These are phyloP conservation scores for Neurospora sp. DNA, from an alignment of 495 filamentous ascomycete genomes.

Conservation along the genomic window DNA sequence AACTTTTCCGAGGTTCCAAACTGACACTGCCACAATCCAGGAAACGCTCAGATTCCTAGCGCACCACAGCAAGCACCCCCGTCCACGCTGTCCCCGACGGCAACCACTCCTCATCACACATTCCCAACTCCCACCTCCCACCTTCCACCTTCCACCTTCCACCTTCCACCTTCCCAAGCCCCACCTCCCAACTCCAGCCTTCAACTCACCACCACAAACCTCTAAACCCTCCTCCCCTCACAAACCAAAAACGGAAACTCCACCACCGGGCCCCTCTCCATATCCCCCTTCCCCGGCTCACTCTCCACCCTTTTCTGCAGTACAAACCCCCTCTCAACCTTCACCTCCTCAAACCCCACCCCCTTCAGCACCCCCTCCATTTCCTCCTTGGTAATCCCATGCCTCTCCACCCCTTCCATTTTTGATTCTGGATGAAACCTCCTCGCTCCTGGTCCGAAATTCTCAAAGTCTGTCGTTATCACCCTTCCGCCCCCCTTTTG, in stretches of 20 bases:
- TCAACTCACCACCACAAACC: too few relatives aligned
- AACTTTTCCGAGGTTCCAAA: background rate
- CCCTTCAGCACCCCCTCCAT: constrained; percentile 31
- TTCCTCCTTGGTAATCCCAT: constrained; percentile 35
- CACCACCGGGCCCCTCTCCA: constrained; percentile 17
- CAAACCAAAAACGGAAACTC: constrained; percentile 46
- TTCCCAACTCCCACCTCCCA: too few relatives aligned
- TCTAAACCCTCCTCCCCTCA: constrained; percentile 19
- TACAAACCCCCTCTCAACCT: constrained; percentile 32
- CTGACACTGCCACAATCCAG: background rate
- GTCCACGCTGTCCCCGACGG: too few relatives aligned
- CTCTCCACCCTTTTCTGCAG: constrained; percentile 38
- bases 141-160: too few relatives aligned
- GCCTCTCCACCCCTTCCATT: constrained; percentile 44
- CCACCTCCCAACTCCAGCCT: too few relatives aligned
- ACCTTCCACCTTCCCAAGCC: too few relatives aligned
- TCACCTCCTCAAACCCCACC: constrained; percentile 38
- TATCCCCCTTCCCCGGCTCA: constrained; percentile 18
- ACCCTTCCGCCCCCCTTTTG: constrained; percentile 7
- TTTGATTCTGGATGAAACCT: constrained; percentile 41
- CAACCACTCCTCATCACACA: too few relatives aligned
- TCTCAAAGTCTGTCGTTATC: constrained; percentile 47
- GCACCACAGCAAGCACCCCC: background rate
- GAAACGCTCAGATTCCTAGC: background rate
- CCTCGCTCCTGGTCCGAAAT: constrained; percentile 42